Conservation (phyloP, 257 asterid species). For the Leptodermis oblonga region DNA sequence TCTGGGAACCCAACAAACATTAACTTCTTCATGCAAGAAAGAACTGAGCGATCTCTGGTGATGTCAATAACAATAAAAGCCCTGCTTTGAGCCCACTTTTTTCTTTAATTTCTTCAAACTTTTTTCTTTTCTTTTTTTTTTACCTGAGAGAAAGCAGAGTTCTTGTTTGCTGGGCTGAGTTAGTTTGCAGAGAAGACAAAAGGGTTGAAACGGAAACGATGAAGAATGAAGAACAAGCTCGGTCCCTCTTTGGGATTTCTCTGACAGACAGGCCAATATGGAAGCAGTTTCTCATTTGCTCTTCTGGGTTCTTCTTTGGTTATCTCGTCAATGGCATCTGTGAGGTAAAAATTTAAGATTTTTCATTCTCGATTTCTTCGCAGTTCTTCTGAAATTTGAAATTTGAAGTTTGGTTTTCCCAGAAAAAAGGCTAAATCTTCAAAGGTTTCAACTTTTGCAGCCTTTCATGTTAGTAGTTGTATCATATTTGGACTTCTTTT, state of each 20-base stretch:
- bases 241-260: conserved; percentile 77
- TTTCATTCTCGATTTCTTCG: neutral
- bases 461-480: neutral
- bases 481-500: neutral
- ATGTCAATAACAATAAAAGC: neutral
- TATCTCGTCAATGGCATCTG: conserved; percentile 89
- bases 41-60: conserved; percentile 15
- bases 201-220: conserved; percentile 25
- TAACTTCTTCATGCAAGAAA: conserved; percentile 48
- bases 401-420: neutral
- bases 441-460: neutral
- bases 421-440: neutral
- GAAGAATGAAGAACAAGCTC: conserved; percentile 73
- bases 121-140: too few relatives aligned
- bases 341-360: conserved; percentile 44
- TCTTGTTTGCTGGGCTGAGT: neutral
- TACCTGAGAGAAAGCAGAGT: neutral
- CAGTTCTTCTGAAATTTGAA: conserved; percentile 6
- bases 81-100: conserved; percentile 20
- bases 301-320: conserved; percentile 91
- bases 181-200: neutral
- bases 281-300: conserved; percentile 86
- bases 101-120: conserved; percentile 1
- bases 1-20: conserved; percentile 12
- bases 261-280: conserved; percentile 63